A percentile compares a stretch with the other conserved stretches of the same genome.
These are phyloP conservation scores for Dicorynia guianensis DNA, from an alignment of 306 rosid genomes.

Conservation along the genomic window DNA sequence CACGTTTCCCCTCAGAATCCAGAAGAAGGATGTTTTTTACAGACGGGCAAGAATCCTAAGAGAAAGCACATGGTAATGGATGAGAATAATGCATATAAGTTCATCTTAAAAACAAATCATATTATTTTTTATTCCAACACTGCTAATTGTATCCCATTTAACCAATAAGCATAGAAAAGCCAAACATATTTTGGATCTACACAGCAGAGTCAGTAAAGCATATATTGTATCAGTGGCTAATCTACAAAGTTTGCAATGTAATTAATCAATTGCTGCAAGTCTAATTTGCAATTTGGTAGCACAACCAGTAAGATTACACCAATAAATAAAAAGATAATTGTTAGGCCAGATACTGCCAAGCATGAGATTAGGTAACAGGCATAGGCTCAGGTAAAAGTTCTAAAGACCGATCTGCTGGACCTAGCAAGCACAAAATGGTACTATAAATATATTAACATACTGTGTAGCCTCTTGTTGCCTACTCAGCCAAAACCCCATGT, in stretches of 20 bases:
- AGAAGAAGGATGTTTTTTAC: slow-evolving; percentile 83
- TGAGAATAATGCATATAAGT: slow-evolving; percentile 29
- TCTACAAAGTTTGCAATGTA: background rate
- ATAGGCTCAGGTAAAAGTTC: background rate
- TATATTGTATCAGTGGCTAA: background rate
- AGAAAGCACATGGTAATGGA: slow-evolving; percentile 30
- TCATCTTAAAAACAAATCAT: background rate
- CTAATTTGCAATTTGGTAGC: background rate
- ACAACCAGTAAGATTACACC: background rate
- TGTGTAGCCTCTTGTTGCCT: background rate
- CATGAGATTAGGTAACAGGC: background rate
- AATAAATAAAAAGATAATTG: background rate
- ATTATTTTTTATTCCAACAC: background rate
- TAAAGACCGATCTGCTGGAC: background rate
- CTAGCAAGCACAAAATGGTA: background rate
- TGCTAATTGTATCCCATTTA: background rate
- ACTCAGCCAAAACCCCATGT: background rate
- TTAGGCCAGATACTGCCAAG: background rate
- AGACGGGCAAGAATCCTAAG: slow-evolving; percentile 87
- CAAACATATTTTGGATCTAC: background rate
- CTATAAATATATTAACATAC: background rate
- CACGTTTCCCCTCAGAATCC: slow-evolving; percentile 95
- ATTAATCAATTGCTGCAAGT: background rate
- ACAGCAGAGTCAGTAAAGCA: background rate
- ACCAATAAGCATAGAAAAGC: background rate